Conservation (phyloP, 805 yeast genomes). For the Spathaspora sp. region DNA sequence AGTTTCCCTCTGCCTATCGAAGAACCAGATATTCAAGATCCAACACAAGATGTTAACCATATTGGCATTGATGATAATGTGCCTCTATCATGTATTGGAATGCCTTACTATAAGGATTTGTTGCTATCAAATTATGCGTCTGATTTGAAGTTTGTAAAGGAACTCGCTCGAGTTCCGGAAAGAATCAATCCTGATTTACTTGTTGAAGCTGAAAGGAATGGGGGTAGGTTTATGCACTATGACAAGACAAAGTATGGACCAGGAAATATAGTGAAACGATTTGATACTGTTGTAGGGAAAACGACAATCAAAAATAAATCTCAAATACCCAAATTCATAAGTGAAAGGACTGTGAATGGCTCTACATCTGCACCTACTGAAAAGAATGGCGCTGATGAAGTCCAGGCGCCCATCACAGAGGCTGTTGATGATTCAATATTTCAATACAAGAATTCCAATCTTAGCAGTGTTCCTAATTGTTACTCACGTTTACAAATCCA, state of each 20-base stretch:
- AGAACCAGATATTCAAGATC: constrained; percentile 47
- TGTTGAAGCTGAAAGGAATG: constrained; percentile 19
- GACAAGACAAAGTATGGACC: constrained; percentile 55
- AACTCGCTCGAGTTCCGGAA: constrained; percentile 57
- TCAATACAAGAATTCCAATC: constrained; percentile 11
- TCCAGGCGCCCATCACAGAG: constrained; percentile 1
- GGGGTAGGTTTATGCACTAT: constrained; percentile 31
- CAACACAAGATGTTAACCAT: constrained; percentile 8
- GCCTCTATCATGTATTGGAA: constrained; percentile 72
- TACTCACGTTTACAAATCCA: constrained; percentile 71
- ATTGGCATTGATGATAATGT: constrained; percentile 37
- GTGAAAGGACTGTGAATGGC: constrained; percentile 36
- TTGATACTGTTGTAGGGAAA: constrained; percentile 19
- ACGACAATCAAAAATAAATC: constrained; percentile 3
- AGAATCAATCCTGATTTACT: constrained; percentile 47
- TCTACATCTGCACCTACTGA: neutral
- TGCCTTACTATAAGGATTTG: constrained; percentile 80
- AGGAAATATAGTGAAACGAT: constrained; percentile 45
- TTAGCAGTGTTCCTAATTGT: constrained; percentile 57
- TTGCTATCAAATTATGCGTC: constrained; percentile 80
- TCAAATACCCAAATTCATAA: constrained; percentile 52
- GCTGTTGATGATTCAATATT: constrained; percentile 14
- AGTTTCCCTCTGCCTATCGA: constrained; percentile 43
- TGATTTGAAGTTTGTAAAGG: constrained; percentile 55
- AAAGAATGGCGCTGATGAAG: constrained; percentile 1